A percentile compares a stretch with the other conserved stretches of the same genome.
Conservation (phyloP, 164 flowering plant genomes). For the Saururus chinensis region DNA sequence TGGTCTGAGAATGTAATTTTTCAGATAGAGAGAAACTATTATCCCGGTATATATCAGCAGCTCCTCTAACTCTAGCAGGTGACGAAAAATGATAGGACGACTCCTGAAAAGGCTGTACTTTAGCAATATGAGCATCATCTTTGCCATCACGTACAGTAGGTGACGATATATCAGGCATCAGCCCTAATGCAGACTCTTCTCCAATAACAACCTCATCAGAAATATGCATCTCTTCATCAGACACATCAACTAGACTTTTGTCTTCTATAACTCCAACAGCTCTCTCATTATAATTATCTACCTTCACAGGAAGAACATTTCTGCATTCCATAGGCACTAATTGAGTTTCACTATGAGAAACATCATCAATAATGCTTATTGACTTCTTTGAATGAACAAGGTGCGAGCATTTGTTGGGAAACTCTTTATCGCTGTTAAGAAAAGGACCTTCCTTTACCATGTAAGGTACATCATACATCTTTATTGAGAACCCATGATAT, state of each 20-base stretch:
- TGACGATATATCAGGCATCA: slow-evolving; percentile 9
- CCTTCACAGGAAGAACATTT: slow-evolving; percentile 12
- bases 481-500: slow-evolving; percentile 75
- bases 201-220: slow-evolving; percentile 20
- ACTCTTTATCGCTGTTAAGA: slow-evolving; percentile 54
- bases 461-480: slow-evolving; percentile 74
- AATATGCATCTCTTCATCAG: slow-evolving; percentile 32
- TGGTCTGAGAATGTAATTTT: slow-evolving; percentile 14
- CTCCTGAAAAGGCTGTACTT: slow-evolving; percentile 9
- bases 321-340: slow-evolving; percentile 16
- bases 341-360: slow-evolving; percentile 19
- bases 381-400: slow-evolving; percentile 81
- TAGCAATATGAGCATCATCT: slow-evolving; percentile 11
- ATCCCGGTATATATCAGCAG: slow-evolving; percentile 15
- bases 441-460: slow-evolving; percentile 89
- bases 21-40: slow-evolving; percentile 10
- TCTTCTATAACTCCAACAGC: background rate
- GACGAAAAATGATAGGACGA: slow-evolving; percentile 12
- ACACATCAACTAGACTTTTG: background rate
- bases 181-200: slow-evolving; percentile 8
- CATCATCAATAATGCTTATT: slow-evolving; percentile 47
- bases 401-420: slow-evolving; percentile 57
- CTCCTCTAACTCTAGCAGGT: slow-evolving; percentile 12
- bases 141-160: slow-evolving; percentile 11
- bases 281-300: slow-evolving; percentile 9